phyloP scores from a whole-genome alignment of 2,329 filamentous ascomycete species.

The Aaosphaeria arxii region DNA sequence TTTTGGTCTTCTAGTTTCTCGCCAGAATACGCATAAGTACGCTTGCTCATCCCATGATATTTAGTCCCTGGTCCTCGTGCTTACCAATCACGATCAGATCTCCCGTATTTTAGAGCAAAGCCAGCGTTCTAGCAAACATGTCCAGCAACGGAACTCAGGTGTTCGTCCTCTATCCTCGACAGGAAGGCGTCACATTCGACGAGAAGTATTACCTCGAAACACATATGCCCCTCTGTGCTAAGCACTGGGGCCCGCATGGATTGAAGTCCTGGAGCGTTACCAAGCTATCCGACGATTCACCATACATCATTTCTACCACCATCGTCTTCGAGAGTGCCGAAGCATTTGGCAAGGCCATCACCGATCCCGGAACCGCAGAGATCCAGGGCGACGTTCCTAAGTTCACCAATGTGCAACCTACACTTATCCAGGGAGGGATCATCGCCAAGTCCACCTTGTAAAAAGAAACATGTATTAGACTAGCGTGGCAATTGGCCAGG shows the following conservation, averaged over 20 bases:
- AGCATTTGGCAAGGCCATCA: slow-evolving; percentile 15
- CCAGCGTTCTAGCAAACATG: too few species aligned
- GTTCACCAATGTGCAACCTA: slow-evolving; percentile 35
- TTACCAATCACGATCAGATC: too few species aligned
- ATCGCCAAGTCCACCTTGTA: background rate
- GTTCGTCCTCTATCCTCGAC: slow-evolving; percentile 42
- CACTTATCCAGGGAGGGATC: slow-evolving; percentile 21
- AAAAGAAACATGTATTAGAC: too few species aligned
- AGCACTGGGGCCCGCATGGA: slow-evolving; percentile 40
- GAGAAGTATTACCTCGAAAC: slow-evolving; percentile 48
- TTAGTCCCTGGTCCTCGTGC: too few species aligned
- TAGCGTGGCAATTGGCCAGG: too few species aligned
- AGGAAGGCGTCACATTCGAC: slow-evolving; percentile 43
- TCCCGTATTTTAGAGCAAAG: too few species aligned
- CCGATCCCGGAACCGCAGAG: slow-evolving; percentile 21
- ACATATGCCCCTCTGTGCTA: slow-evolving; percentile 47
- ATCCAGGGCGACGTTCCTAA: slow-evolving; percentile 36
- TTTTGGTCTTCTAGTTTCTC: too few species aligned
- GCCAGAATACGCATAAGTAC: too few species aligned
- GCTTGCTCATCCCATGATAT: too few species aligned
- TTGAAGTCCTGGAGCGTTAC: slow-evolving; percentile 28
- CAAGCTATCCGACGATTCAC: slow-evolving; percentile 16
- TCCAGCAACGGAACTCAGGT: slow-evolving; percentile 2
- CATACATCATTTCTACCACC: slow-evolving; percentile 15
- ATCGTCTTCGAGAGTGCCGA: slow-evolving; percentile 26